Evolutionary conservation across 345 rosid genomes (phyloP).

Genomic region (Lepidium africanum): DNA sequence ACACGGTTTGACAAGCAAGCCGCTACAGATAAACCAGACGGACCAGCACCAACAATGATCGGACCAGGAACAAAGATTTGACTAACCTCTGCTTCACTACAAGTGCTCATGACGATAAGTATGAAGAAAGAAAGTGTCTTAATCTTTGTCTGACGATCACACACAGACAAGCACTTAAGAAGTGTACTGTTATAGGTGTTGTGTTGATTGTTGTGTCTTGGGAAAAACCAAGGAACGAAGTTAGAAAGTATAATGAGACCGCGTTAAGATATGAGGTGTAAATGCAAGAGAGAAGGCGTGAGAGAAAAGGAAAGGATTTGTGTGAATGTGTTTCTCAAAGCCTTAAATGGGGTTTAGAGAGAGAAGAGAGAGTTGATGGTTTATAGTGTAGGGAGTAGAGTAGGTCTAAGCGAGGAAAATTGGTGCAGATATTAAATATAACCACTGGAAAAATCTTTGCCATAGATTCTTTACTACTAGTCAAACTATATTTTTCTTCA

Average conservation of each 20-base stretch:
- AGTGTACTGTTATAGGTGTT: constrained; percentile 24
- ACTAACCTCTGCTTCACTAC: constrained; percentile 20
- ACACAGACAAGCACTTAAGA: constrained; percentile 2
- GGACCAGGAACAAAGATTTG: constrained; percentile 42
- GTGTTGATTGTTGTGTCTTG: constrained; percentile 20
- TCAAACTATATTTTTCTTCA: background rate
- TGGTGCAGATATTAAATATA: constrained; percentile 24
- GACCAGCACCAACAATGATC: constrained; percentile 93
- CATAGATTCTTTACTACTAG: constrained; percentile 13
- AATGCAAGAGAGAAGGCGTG: constrained; percentile 28
- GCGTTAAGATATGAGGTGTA: constrained; percentile 16
- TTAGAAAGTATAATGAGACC: constrained; percentile 11
- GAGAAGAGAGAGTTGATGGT: background rate
- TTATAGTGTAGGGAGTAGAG: constrained; percentile 21
- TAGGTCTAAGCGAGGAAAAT: constrained; percentile 18
- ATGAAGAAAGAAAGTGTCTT: background rate
- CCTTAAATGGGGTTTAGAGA: background rate
- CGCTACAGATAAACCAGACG: constrained; percentile 73
- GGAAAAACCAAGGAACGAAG: constrained; percentile 26
- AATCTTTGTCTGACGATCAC: constrained; percentile 8
- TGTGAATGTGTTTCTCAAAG: constrained; percentile 17
- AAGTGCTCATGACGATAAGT: constrained; percentile 37
- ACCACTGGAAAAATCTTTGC: constrained; percentile 24
- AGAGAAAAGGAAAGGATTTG: constrained; percentile 27
- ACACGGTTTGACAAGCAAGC: constrained; percentile 61